phyloP scores from a whole-genome alignment of 2,329 filamentous ascomycete genomes.

The Ascosphaera apis region DNA sequence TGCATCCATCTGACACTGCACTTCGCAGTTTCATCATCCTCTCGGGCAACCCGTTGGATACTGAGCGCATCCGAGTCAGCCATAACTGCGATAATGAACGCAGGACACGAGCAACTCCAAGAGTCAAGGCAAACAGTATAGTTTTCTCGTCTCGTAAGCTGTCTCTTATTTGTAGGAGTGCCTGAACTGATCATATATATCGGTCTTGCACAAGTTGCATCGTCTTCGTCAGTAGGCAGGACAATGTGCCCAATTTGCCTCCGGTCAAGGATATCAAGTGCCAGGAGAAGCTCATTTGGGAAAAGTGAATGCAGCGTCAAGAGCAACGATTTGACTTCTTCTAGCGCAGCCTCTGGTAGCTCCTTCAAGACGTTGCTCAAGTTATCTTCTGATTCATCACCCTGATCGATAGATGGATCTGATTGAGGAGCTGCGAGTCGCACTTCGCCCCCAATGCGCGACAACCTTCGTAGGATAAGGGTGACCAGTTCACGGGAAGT shows the following conservation, averaged over 20 bases:
- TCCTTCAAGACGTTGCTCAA: slow-evolving; percentile 7
- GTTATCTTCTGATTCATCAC: neutral
- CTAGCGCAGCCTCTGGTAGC: slow-evolving; percentile 7
- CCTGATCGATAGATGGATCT: neutral
- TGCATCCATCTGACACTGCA: too few species aligned
- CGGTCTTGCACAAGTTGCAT: neutral
- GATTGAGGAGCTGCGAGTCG: neutral
- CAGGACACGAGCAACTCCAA: slow-evolving; percentile 82
- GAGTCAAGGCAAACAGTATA: slow-evolving; percentile 52
- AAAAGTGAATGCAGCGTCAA: slow-evolving; percentile 69
- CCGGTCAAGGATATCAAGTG: slow-evolving; percentile 70
- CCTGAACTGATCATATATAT: neutral
- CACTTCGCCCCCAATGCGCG: neutral
- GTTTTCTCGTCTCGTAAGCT: slow-evolving; percentile 6
- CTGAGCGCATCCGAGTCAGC: too few species aligned
- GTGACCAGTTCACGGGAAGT: neutral
- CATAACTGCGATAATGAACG: slow-evolving; percentile 56
- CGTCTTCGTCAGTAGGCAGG: slow-evolving; percentile 4
- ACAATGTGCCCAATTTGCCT: slow-evolving; percentile 39
- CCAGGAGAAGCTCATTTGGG: slow-evolving; percentile 56
- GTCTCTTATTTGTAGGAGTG: neutral
- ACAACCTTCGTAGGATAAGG: neutral
- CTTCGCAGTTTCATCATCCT: too few species aligned
- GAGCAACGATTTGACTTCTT: slow-evolving; percentile 31
- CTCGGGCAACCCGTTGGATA: too few species aligned